phyloP scores from a whole-genome alignment of 345 rosid genomes.

The Noccaea bulbosa region DNA sequence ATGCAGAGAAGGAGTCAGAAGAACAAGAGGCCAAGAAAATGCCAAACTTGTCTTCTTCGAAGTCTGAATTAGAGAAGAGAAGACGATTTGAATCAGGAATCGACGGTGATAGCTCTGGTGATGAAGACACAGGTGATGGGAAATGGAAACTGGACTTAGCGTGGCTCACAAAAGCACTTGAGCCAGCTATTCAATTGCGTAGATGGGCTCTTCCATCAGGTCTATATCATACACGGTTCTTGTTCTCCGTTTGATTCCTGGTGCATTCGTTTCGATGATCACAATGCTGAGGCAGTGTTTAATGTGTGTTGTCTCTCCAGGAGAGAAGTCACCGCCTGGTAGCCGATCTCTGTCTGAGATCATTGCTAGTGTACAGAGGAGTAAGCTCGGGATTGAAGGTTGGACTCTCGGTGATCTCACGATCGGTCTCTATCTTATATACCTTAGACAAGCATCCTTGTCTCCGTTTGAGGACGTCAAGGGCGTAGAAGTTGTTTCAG shows the following conservation, averaged over 20 bases:
- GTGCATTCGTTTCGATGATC: slow-evolving; percentile 7
- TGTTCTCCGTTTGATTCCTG: slow-evolving; percentile 1
- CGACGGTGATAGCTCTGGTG: slow-evolving; percentile 51
- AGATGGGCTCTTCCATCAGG: slow-evolving; percentile 82
- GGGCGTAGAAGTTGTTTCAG: slow-evolving; percentile 71
- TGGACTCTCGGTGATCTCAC: slow-evolving; percentile 98
- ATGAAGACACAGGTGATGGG: slow-evolving; percentile 52
- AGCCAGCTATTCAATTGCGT: slow-evolving; percentile 79
- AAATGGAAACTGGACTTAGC: slow-evolving; percentile 76
- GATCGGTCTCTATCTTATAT: slow-evolving; percentile 84
- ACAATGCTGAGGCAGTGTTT: slow-evolving; percentile 24
- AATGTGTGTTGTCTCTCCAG: slow-evolving; percentile 46
- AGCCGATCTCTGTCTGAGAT: slow-evolving; percentile 76
- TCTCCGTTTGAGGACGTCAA: slow-evolving; percentile 69
- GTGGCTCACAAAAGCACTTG: slow-evolving; percentile 81
- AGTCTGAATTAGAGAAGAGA: slow-evolving; percentile 39
- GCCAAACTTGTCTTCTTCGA: slow-evolving; percentile 39
- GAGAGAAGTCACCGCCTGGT: slow-evolving; percentile 53
- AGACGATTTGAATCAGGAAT: slow-evolving; percentile 37
- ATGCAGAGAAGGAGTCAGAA: slow-evolving; percentile 34
- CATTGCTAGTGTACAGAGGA: slow-evolving; percentile 82
- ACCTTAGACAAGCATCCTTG: slow-evolving; percentile 80
- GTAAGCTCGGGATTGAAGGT: slow-evolving; percentile 84
- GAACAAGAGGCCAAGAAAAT: slow-evolving; percentile 38
- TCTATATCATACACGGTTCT: slow-evolving; percentile 37